phyloP scores from a whole-genome alignment of 441 rosid genomes.

The Populus hybrid region DNA sequence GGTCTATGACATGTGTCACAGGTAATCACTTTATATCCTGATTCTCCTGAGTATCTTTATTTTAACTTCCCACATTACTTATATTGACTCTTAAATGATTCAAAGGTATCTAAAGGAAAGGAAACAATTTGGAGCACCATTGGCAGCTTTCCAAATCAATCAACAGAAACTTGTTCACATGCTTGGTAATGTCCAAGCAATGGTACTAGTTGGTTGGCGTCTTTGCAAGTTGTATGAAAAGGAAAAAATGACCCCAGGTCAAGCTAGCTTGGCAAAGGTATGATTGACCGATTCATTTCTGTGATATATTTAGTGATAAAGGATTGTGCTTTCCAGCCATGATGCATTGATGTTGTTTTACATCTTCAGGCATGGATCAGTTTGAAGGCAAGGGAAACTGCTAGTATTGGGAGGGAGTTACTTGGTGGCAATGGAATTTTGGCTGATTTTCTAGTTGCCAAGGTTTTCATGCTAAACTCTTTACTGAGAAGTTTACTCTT shows the following conservation, averaged over 20 bases:
- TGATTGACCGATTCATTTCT: not conserved
- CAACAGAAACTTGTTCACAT: constrained; percentile 90
- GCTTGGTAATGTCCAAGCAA: constrained; percentile 89
- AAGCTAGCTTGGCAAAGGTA: constrained; percentile 98
- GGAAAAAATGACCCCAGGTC: constrained; percentile 87
- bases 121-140: constrained; percentile 94
- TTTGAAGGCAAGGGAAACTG: constrained; percentile 72
- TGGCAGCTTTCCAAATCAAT: constrained; percentile 90
- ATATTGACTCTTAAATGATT: constrained; percentile 16
- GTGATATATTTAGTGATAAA: not conserved
- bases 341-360: not conserved
- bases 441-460: constrained; percentile 89
- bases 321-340: not conserved
- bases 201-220: constrained; percentile 93
- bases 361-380: constrained; percentile 75
- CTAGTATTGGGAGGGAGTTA: constrained; percentile 73
- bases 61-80: not conserved
- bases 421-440: constrained; percentile 95
- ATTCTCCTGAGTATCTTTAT: not conserved
- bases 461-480: constrained; percentile 45
- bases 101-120: constrained; percentile 83
- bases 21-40: constrained; percentile 37
- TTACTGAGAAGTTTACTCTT: not conserved
- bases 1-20: constrained; percentile 91
- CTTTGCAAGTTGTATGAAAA: constrained; percentile 84